phyloP scores from a whole-genome alignment of 805 yeast genomes.

The Yarrowia keelungensis region DNA sequence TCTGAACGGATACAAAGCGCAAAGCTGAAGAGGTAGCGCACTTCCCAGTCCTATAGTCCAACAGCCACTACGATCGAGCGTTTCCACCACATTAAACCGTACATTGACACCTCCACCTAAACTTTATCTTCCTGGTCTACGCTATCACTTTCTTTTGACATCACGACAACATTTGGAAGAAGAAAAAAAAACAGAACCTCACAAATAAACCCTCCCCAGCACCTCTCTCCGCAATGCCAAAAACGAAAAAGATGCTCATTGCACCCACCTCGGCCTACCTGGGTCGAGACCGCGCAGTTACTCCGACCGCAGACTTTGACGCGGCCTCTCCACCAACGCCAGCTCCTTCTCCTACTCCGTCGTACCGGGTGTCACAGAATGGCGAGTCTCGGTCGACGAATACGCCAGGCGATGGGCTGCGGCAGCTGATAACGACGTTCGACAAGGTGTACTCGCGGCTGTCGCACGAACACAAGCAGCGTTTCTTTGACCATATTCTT shows the following conservation, averaged over 20 bases:
- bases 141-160: constrained; percentile 9
- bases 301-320: constrained; percentile 27
- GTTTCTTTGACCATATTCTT: constrained; percentile 22
- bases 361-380: constrained; percentile 15
- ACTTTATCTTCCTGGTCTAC: constrained; percentile 22
- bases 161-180: constrained; percentile 5
- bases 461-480: constrained; percentile 13
- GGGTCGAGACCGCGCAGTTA: constrained; percentile 20
- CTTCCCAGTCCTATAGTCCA: too few species aligned
- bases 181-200: too few species aligned
- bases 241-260: constrained; percentile 28
- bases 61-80: too few species aligned
- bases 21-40: not conserved
- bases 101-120: constrained; percentile 19
- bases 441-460: constrained; percentile 13
- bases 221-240: constrained; percentile 10
- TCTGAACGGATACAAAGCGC: not conserved
- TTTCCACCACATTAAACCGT: too few species aligned
- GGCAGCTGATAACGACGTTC: constrained; percentile 5
- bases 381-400: not conserved
- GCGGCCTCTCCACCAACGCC: constrained; percentile 37
- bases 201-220: constrained; percentile 1
- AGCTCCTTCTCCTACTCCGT: constrained; percentile 34
- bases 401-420: constrained; percentile 10
- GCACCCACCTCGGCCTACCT: constrained; percentile 33